A percentile compares a stretch with the other conserved stretches of the same genome.
Conservation (phyloP, 1,284 basidiomycete genomes). For the Malassezia arunalokei region DNA sequence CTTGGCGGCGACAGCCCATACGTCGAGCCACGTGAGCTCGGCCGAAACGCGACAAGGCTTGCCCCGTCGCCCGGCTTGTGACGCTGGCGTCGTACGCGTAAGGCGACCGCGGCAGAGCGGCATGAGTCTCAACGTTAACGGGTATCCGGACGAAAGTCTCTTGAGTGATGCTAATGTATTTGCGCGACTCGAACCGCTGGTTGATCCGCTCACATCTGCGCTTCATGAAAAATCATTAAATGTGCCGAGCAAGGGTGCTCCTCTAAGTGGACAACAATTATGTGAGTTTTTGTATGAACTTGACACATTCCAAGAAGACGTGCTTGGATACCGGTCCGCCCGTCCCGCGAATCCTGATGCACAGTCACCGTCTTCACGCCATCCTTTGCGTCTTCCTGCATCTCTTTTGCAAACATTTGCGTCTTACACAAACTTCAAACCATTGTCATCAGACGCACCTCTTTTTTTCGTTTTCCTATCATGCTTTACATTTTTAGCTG, state of each 20-base stretch:
- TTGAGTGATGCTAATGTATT: conserved; percentile 10
- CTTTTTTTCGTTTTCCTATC: conserved; percentile 25
- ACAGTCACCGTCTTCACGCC: conserved; percentile 19
- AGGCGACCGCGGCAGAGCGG: conserved; percentile 4
- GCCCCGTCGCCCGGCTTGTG: background rate
- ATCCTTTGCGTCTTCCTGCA: conserved; percentile 36
- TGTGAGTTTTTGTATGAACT: conserved; percentile 21
- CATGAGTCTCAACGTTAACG: conserved; percentile 23
- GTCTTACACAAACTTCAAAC: conserved; percentile 21
- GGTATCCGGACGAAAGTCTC: conserved; percentile 18
- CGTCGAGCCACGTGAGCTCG: background rate
- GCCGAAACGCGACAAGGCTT: background rate
- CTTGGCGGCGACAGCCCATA: background rate
- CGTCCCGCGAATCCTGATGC: conserved; percentile 24
- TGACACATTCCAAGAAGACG: conserved; percentile 33
- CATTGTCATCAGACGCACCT: conserved; percentile 20
- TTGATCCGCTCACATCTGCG: conserved; percentile 11
- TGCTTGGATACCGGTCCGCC: conserved; percentile 26
- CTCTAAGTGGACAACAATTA: conserved; percentile 11
- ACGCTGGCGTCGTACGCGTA: background rate
- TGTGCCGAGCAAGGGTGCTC: background rate
- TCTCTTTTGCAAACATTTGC: conserved; percentile 26
- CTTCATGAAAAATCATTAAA: conserved; percentile 1
- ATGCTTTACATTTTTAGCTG: conserved; percentile 23
- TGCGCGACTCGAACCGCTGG: conserved; percentile 14